Evolutionary conservation across 2,329 filamentous ascomycete genomes (phyloP).

Genomic region (Pyrenochaeta sp.): DNA sequence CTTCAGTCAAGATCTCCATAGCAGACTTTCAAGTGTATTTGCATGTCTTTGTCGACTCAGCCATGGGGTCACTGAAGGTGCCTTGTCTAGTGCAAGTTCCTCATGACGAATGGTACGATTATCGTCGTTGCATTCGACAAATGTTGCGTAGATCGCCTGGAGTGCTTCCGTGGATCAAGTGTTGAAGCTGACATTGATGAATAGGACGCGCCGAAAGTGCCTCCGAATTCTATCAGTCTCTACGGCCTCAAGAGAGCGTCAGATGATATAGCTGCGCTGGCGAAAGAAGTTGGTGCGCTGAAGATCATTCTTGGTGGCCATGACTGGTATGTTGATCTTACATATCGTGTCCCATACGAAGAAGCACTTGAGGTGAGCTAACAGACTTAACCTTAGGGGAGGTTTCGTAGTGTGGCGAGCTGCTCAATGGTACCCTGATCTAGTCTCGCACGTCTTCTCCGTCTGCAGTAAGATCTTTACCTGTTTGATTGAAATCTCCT

Average conservation of each 20-base stretch:
- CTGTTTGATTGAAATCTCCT: neutral
- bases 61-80: no score
- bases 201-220: slow-evolving; percentile 58
- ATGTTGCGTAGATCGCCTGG: neutral
- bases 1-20: neutral
- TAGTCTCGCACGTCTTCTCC: slow-evolving; percentile 78
- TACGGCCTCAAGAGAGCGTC: slow-evolving; percentile 76
- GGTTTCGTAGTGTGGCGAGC: slow-evolving; percentile 79
- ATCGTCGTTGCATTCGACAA: neutral
- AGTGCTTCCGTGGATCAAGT: neutral
- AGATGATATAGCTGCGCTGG: slow-evolving; percentile 78
- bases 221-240: slow-evolving; percentile 66
- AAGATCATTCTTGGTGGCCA: slow-evolving; percentile 85
- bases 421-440: slow-evolving; percentile 71
- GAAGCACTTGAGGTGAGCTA: no score
- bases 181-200: slow-evolving; percentile 20
- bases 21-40: neutral
- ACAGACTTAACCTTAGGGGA: slow-evolving; percentile 62
- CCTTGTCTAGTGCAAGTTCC: no score
- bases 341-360: neutral
- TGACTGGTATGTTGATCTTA: slow-evolving; percentile 68
- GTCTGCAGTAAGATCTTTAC: slow-evolving; percentile 67
- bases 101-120: no score
- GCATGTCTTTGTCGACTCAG: no score
- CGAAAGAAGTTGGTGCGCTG: slow-evolving; percentile 63